Conservation (phyloP, 768 basidiomycete species). For the Auricularia sp. region DNA sequence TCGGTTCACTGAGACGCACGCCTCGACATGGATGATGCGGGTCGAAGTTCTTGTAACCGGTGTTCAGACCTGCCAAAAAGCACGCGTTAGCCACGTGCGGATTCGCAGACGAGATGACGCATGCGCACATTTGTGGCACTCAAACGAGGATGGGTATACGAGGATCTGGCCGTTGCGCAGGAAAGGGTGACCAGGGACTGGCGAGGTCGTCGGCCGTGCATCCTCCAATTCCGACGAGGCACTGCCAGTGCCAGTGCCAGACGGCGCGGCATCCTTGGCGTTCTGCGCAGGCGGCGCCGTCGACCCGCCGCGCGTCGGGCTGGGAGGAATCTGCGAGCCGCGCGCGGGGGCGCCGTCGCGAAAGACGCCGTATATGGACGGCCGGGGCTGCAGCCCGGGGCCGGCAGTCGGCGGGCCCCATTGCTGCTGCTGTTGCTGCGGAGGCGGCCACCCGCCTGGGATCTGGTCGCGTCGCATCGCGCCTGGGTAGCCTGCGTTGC, state of each 20-base stretch:
- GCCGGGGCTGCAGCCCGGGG: constrained; percentile 8
- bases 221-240: constrained; percentile 24
- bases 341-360: constrained; percentile 10
- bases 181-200: constrained; percentile 58
- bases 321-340: constrained; percentile 8
- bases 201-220: constrained; percentile 50
- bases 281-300: constrained; percentile 1
- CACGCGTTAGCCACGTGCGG: not conserved
- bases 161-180: constrained; percentile 50
- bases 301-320: constrained; percentile 9
- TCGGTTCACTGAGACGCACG: not conserved
- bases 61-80: constrained; percentile 47
- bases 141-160: constrained; percentile 55
- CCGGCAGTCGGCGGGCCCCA: constrained; percentile 9
- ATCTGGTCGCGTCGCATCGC: not conserved
- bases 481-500: constrained; percentile 6
- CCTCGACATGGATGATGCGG: constrained; percentile 51
- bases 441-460: constrained; percentile 8
- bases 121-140: constrained; percentile 59
- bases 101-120: not conserved
- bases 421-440: constrained; percentile 2
- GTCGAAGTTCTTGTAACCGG: constrained; percentile 62
- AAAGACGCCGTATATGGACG: constrained; percentile 11
- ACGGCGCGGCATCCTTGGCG: constrained; percentile 4
- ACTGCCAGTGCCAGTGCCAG: too few relatives aligned